These are phyloP conservation scores for Capillidium heterosporum DNA, from an alignment of 371 early-diverging fungal species.

Conservation along the genomic window DNA sequence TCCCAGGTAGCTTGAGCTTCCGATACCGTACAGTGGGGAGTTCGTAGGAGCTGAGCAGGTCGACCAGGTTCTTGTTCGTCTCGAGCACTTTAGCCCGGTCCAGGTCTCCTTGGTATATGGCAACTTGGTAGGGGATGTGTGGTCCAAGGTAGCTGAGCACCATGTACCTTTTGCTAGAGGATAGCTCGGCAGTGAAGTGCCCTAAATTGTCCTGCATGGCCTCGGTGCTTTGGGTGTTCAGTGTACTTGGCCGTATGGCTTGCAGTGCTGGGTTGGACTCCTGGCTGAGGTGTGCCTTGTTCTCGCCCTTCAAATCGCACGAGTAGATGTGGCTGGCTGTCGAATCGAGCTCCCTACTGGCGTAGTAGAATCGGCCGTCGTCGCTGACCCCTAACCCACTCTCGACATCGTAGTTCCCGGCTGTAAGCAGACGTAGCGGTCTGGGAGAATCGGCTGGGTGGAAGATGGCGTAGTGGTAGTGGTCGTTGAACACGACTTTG, in stretches of 20 bases:
- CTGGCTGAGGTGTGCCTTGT: slow-evolving; percentile 21
- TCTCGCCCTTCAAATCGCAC: slow-evolving; percentile 21
- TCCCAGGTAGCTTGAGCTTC: neutral
- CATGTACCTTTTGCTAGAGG: slow-evolving; percentile 53
- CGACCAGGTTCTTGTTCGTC: neutral
- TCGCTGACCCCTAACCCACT: neutral
- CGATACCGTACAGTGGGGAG: neutral
- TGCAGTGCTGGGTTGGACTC: slow-evolving; percentile 25
- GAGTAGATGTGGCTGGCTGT: slow-evolving; percentile 9
- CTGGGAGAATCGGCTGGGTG: neutral
- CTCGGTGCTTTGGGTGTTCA: neutral
- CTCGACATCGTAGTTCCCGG: slow-evolving; percentile 2
- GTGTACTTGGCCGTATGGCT: neutral
- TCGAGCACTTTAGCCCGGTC: neutral
- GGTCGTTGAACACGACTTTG: neutral
- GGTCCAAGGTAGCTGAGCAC: slow-evolving; percentile 69
- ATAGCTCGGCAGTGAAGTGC: slow-evolving; percentile 45
- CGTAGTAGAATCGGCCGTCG: neutral
- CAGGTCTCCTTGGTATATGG: neutral
- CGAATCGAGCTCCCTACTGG: neutral
- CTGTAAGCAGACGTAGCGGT: neutral
- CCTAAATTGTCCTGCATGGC: neutral
- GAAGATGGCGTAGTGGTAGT: slow-evolving; percentile 2
- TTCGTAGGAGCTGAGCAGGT: neutral
- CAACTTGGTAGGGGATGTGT: slow-evolving; percentile 57